Base-by-base conservation (phyloP, 257 asterid species). In the Knoxia roxburghii region DNA sequence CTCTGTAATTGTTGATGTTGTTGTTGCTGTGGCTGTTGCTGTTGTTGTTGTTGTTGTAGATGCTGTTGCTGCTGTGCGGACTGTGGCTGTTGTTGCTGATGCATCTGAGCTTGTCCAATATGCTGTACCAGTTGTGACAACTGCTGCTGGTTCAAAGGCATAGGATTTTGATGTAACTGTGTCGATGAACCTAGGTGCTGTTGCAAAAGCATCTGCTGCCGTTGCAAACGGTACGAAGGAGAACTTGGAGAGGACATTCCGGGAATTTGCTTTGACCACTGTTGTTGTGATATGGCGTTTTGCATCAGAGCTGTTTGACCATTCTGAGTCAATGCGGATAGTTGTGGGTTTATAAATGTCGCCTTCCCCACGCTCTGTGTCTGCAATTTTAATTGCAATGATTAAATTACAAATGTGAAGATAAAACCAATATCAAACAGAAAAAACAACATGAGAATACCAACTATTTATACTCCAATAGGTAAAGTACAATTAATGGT, bases 211-310 rank as follows among this genome's bases (percentile, higher is more conserved):
- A 84, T 39, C 64, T 80, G 90, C 50, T 78, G 84, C 76, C 76
- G 89, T 71, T 86, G 96, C 63, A 89, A 79, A 75, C 93, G 93
- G 41, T 69, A 64, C 51, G 97, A 77, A 59, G 95, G 51, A 63
- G 95, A 81, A 76, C 83, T 88, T 65, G 94, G 89, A 21, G 97
- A 80, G 49, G 97, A 73, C 33, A 89, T 83, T 0, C 84, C 73
- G 17, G 96, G 83, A 69, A 86, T 79, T 77, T 88, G 96, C 78
- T 93, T 93, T 73, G 90, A 74, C 96, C 96, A 90, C 85, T 90
- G 96, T 72, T 88, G 95, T 74, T 80, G 97, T 65, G 88, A 71
- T 51, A 85, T 55, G 65, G 88, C 65, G 63, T 80, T 93, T 78
- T 86, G 96, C 79, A 88, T 72, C 76, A 84, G 27, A 69, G 95